Percentiles rank a stretch among this genome's conserved stretches.
phyloP scores from a whole-genome alignment of 1,284 basidiomycete genomes.

The Moesziomyces antarcticus region DNA sequence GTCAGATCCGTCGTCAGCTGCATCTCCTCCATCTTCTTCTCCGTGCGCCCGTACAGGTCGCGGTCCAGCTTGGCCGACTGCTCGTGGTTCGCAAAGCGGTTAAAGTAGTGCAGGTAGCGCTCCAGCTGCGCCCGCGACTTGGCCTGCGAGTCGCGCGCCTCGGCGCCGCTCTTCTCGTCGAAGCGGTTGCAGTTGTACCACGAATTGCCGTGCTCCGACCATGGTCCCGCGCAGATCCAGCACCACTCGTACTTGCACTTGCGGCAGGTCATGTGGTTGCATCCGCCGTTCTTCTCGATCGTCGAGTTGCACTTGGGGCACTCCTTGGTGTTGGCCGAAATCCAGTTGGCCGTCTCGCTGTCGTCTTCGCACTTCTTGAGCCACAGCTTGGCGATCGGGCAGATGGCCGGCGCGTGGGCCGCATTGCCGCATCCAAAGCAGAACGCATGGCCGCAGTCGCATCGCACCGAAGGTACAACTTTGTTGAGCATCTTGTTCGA shows the following conservation, averaged over 20 bases:
- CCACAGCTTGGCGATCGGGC: constrained; percentile 90
- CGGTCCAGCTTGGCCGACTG: constrained; percentile 94
- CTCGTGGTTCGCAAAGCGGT: constrained; percentile 91
- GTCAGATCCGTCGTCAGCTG: constrained; percentile 88
- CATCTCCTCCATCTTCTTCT: constrained; percentile 99
- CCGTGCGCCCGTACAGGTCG: constrained; percentile 90
- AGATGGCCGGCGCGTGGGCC: constrained; percentile 92
- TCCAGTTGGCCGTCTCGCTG: constrained; percentile 98
- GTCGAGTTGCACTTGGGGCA: constrained; percentile 90
- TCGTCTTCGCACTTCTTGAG: constrained; percentile 97
- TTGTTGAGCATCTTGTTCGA: constrained; percentile 73
- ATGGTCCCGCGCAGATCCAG: constrained; percentile 81
- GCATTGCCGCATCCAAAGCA: constrained; percentile 66
- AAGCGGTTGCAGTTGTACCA: constrained; percentile 99
- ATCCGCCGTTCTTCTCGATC: constrained; percentile 99
- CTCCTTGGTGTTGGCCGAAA: constrained; percentile 99
- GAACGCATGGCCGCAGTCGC: constrained; percentile 79
- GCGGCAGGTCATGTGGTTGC: constrained; percentile 71
- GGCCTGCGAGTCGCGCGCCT: constrained; percentile 78
- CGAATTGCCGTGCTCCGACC: constrained; percentile 95
- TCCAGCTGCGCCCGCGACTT: constrained; percentile 86
- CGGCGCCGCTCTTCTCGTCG: constrained; percentile 89
- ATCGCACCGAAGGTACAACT: constrained; percentile 88
- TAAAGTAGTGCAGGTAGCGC: constrained; percentile 78
- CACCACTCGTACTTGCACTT: constrained; percentile 72